Base-by-base conservation (phyloP, 2,329 filamentous ascomycete genomes). In the Calonectria hawksworthii region DNA sequence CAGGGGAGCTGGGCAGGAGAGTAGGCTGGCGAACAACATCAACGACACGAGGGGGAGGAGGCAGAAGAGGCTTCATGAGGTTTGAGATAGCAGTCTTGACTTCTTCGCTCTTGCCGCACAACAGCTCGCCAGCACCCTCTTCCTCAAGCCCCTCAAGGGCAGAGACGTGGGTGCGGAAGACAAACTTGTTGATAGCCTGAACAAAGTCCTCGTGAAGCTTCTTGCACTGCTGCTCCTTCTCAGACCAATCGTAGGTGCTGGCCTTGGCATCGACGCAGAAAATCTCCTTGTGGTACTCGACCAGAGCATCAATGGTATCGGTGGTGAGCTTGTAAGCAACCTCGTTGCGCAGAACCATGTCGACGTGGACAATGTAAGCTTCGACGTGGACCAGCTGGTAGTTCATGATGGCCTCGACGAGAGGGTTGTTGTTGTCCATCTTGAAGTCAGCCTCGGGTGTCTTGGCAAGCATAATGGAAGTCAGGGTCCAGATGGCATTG, bases 321-420 rank as follows among this genome's bases (percentile, higher is more conserved):
- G 93, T 92, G 30, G 96, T 99, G 83, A 99, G 91, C 91, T 99
- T 99, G 91, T 96, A 99, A 80, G 96, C 97, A 83, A 99, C 96
- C 88, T 99, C 97, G 85, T 98, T 97, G 86, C 96, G 94, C 82
- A 98, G 92, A 74, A 99, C 96, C 96, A 99, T 98, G 88, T 99
- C 97, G 86, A 99, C 96, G 86, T 99, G 96, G 75, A 99, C 97
- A 81, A 99, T 96, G 85, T 99, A 99, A 68, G 97, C 97, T 87
- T 99, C 96, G 81, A 99, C 89, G 85, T 98, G 95, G 83, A 98
- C 89, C 83, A 98, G 92, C 88, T 98, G 94, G 86, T 96, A 97
- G 90, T 98, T 98, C 91, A 94, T 95, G 77, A 98, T 88, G 77
- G 94, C 95, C 87, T 98, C 96, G 79, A 96, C 74, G 41, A 81